Base-by-base conservation (phyloP, 768 basidiomycete species). In the Auriscalpium microsporum region DNA sequence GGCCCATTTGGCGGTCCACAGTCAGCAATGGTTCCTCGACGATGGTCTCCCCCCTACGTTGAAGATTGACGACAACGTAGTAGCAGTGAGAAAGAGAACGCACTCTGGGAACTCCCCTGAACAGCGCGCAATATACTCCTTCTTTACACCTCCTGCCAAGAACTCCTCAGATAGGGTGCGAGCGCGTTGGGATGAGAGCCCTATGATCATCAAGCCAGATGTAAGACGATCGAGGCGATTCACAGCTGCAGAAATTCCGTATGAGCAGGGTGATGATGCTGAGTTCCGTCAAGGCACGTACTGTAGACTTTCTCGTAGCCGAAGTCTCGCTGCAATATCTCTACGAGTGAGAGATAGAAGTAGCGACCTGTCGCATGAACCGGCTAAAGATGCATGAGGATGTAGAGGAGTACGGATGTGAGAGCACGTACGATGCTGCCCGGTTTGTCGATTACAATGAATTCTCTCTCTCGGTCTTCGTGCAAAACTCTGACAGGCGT, bases 371-470 rank as follows among this genome's bases (percentile, higher is more conserved):
- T 85, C 1, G 91, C 83, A 68, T 99, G 95, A 2, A 97, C 88
- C 33, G 94, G 92, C 91, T 92, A 65, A 17, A 42, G 28, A 11
- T 1, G 16, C 34, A 46, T 53, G n/a, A 48, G 23, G 16, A 44
- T 1, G n/a, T 33, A 10, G 7, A 5, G 1, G 14, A 33, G 64
- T 38, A 54, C 6, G 53, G 47, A 36, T 38, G 33, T 55, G 53
- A 56, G 64, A 58, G 65, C 61, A 82, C 94, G 71, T 69, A 96
- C 94, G 66, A 97, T 91, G 67, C 89, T 90, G 36, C 95, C 95
- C 3, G 95, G 95, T 75, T 99, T 99, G 65, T 97, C 87, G 33
- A 99, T 87, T 13, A 97, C 88, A 37, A 98, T 81, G 58, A 95
- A 93, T 59, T 86, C 79, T 21, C 85, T 82, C 60, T 90, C 82